phyloP scores from a whole-genome alignment of 371 early-diverging fungal genomes.

The Mortierella sp. region DNA sequence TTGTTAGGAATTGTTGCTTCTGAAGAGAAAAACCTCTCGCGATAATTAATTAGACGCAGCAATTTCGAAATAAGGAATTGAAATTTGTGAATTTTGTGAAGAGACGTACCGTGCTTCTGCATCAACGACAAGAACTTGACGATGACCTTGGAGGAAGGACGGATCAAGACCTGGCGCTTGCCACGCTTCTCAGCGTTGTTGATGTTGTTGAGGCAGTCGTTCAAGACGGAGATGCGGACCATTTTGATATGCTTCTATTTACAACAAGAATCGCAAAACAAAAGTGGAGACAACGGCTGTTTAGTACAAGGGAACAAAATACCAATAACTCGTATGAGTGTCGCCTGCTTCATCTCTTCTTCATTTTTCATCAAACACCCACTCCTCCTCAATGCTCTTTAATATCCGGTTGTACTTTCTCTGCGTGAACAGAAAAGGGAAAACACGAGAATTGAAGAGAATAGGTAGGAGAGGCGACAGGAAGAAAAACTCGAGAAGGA shows the following conservation, averaged over 20 bases:
- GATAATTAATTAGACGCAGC: too few relatives aligned
- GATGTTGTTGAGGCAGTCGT: slow-evolving; percentile 98
- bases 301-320: slow-evolving; percentile 5
- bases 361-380: too few relatives aligned
- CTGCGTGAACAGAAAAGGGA: neutral
- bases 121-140: slow-evolving; percentile 99
- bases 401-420: neutral
- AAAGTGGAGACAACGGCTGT: neutral
- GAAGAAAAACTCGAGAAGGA: slow-evolving; percentile 21
- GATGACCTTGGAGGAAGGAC: slow-evolving; percentile 97
- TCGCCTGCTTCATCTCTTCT: slow-evolving; percentile 22
- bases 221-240: slow-evolving; percentile 92
- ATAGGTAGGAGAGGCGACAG: too few relatives aligned
- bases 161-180: slow-evolving; percentile 98
- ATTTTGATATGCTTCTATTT: slow-evolving; percentile 63
- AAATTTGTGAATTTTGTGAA: too few relatives aligned
- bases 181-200: slow-evolving; percentile 99
- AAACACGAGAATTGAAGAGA: neutral
- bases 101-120: slow-evolving; percentile 95
- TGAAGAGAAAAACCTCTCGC: too few relatives aligned
- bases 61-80: too few relatives aligned
- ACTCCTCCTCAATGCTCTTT: too few relatives aligned
- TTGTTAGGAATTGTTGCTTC: too few relatives aligned
- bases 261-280: neutral
- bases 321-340: slow-evolving; percentile 25